Evolutionary conservation across 2,329 filamentous ascomycete species (phyloP).

Genomic region (Phoma sp.): DNA sequence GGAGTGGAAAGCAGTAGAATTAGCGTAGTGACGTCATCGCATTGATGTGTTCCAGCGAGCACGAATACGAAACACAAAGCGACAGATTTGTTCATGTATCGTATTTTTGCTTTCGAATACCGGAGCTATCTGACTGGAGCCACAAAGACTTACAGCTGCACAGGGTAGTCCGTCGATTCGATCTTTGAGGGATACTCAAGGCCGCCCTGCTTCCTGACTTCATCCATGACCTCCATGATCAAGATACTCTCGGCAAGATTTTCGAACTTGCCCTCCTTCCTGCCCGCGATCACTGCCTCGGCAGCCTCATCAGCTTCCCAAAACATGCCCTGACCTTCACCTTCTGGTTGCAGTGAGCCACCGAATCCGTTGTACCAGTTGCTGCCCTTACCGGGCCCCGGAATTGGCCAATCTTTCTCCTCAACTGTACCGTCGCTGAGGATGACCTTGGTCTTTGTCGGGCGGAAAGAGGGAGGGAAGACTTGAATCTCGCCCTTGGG

Average conservation of each 20-base stretch:
- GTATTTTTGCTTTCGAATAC: not conserved
- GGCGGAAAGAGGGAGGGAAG: slow-evolving; percentile 72
- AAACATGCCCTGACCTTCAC: slow-evolving; percentile 81
- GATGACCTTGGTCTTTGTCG: slow-evolving; percentile 70
- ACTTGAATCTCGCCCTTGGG: slow-evolving; percentile 84
- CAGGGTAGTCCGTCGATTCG: slow-evolving; percentile 56
- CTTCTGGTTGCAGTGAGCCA: slow-evolving; percentile 55
- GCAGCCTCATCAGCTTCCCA: slow-evolving; percentile 85
- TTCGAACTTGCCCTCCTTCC: slow-evolving; percentile 69
- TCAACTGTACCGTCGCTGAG: slow-evolving; percentile 56
- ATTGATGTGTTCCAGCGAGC: no score
- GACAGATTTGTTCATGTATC: not conserved
- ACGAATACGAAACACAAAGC: no score
- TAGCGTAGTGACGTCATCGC: not conserved
- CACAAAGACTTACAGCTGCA: slow-evolving; percentile 27
- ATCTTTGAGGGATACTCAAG: slow-evolving; percentile 70
- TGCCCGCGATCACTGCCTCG: slow-evolving; percentile 75
- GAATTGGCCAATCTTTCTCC: slow-evolving; percentile 54
- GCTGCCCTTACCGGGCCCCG: slow-evolving; percentile 55
- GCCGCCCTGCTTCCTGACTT: slow-evolving; percentile 67
- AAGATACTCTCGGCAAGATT: slow-evolving; percentile 78
- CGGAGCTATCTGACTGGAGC: not conserved
- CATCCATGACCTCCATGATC: slow-evolving; percentile 84
- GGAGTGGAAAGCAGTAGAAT: not conserved
- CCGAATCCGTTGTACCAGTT: slow-evolving; percentile 58